phyloP scores from a whole-genome alignment of 257 asterid genomes.

The Fraxinus excelsior region DNA sequence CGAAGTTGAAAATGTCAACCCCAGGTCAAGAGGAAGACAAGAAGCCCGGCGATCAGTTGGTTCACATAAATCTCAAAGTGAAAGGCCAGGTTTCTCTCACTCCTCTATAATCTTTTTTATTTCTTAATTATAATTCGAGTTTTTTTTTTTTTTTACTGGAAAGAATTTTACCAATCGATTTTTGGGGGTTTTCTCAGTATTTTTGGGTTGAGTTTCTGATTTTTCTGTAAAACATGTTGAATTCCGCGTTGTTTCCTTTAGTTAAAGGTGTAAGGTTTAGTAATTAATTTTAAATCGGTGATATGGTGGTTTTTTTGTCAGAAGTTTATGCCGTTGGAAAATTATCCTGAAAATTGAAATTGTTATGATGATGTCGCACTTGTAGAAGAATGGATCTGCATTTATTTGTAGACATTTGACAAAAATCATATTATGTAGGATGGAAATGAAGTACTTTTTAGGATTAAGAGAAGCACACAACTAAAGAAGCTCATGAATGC shows the following conservation, averaged over 20 bases:
- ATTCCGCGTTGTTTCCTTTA: too few relatives aligned
- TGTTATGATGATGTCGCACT: background rate
- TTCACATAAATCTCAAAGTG: constrained; percentile 45
- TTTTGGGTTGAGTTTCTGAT: too few relatives aligned
- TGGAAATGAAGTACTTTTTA: constrained; percentile 38
- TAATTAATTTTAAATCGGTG: too few relatives aligned
- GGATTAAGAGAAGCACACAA: constrained; percentile 52
- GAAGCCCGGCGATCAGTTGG: constrained; percentile 36
- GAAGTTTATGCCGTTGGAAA: background rate
- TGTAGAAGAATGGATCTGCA: background rate
- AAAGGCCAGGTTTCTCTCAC: constrained; percentile 44
- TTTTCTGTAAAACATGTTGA: background rate
- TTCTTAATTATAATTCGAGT: background rate
- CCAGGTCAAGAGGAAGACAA: constrained; percentile 36
- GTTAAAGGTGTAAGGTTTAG: background rate
- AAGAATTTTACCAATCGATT: background rate
- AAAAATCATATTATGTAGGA: constrained; percentile 13
- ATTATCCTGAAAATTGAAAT: background rate
- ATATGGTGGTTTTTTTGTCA: too few relatives aligned
- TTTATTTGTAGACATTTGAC: background rate
- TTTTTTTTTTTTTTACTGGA: too few relatives aligned
- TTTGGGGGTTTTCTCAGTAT: background rate
- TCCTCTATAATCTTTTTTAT: background rate
- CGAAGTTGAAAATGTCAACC: constrained; percentile 10
- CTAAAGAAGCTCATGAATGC: constrained; percentile 48